Evolutionary conservation across 2,329 filamentous ascomycete genomes (phyloP).

Genomic region (Lecanicillium sp.): DNA sequence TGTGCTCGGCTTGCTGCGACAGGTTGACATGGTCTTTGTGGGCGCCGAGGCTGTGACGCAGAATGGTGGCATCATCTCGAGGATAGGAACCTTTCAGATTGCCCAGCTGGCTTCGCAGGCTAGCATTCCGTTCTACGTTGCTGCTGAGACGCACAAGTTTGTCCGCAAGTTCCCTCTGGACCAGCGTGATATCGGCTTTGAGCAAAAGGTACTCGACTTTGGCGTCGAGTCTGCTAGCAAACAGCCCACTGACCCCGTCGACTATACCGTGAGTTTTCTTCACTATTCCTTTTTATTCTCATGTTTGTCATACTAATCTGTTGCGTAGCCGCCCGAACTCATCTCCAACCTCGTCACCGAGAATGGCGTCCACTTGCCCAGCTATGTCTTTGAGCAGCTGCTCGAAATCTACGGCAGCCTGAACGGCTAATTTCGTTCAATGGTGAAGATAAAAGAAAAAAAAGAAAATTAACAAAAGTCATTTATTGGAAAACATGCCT

Average conservation of each 20-base stretch:
- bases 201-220: slow-evolving; percentile 72
- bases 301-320: slow-evolving; percentile 15
- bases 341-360: slow-evolving; percentile 72
- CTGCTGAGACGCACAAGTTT: slow-evolving; percentile 95
- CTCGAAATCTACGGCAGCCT: slow-evolving; percentile 52
- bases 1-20: slow-evolving; percentile 48
- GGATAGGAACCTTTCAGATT: slow-evolving; percentile 81
- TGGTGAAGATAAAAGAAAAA: not conserved
- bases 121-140: slow-evolving; percentile 79
- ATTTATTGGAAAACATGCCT: not conserved
- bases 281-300: not conserved
- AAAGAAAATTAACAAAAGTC: not conserved
- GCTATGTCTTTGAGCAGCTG: slow-evolving; percentile 62
- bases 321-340: slow-evolving; percentile 51
- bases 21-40: slow-evolving; percentile 59
- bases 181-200: slow-evolving; percentile 72
- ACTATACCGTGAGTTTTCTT: slow-evolving; percentile 56
- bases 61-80: slow-evolving; percentile 85
- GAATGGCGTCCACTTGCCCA: slow-evolving; percentile 62
- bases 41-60: slow-evolving; percentile 84
- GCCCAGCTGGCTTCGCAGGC: slow-evolving; percentile 65
- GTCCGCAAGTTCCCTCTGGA: slow-evolving; percentile 77
- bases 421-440: slow-evolving; percentile 19
- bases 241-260: slow-evolving; percentile 50
- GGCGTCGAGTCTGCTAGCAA: slow-evolving; percentile 41